phyloP scores from a whole-genome alignment of 495 filamentous ascomycete genomes.

The Tuber brumale region DNA sequence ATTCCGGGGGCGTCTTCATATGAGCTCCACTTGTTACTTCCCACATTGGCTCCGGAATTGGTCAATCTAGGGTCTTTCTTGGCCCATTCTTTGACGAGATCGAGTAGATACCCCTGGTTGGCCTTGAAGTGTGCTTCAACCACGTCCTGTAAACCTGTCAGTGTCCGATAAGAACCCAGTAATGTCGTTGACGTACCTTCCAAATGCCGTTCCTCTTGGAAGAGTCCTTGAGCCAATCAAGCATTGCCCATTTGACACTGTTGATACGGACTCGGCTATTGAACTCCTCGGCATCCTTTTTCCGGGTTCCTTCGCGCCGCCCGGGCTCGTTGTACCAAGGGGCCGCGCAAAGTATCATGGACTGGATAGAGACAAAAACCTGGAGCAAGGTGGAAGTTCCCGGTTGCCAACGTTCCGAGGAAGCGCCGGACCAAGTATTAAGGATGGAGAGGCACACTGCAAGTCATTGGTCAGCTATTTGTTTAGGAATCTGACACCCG shows the following conservation, averaged over 20 bases:
- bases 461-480: not conserved
- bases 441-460: constrained; percentile 56
- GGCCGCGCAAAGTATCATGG: constrained; percentile 55
- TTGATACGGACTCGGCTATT: constrained; percentile 43
- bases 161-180: not conserved
- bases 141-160: constrained; percentile 17
- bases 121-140: constrained; percentile 24
- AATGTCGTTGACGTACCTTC: constrained; percentile 12
- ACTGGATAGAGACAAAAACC: constrained; percentile 56
- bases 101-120: constrained; percentile 19
- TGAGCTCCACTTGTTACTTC: not conserved
- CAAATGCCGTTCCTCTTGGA: constrained; percentile 27
- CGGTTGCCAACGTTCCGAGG: constrained; percentile 48
- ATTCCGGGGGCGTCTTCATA: not conserved
- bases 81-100: constrained; percentile 25
- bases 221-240: constrained; percentile 46
- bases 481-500: not conserved
- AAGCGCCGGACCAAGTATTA: constrained; percentile 53
- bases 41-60: constrained; percentile 1
- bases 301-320: constrained; percentile 39
- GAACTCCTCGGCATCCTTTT: constrained; percentile 39
- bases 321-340: constrained; percentile 58
- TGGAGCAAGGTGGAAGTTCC: constrained; percentile 53
- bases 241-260: constrained; percentile 48
- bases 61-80: constrained; percentile 23